phyloP scores from a whole-genome alignment of 768 basidiomycete species.

The Melanogaster broomeanus region DNA sequence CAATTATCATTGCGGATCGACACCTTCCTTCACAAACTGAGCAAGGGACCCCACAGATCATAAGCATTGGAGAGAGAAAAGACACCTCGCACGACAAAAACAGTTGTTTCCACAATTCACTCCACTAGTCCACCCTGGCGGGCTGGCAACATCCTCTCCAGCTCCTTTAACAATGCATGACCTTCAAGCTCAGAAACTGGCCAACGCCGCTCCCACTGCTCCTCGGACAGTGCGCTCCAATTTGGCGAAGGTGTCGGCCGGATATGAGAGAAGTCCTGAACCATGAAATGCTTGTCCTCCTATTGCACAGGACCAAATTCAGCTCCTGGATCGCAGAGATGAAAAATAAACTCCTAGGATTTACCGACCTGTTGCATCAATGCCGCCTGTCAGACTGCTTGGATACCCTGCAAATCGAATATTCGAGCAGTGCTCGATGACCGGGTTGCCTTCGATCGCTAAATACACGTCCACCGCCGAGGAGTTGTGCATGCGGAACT shows the following conservation, averaged over 20 bases:
- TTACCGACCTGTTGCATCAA: constrained; percentile 15
- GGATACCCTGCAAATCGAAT: constrained; percentile 74
- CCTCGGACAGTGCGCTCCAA: constrained; percentile 43
- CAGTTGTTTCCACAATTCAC: neutral
- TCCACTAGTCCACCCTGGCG: neutral
- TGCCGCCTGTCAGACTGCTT: constrained; percentile 1
- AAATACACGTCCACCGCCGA: constrained; percentile 64
- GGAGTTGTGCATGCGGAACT: constrained; percentile 92
- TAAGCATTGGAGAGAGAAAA: neutral
- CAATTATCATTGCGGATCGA: neutral
- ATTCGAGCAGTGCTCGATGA: constrained; percentile 72
- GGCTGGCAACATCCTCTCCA: constrained; percentile 18
- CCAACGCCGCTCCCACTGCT: constrained; percentile 19
- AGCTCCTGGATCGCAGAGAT: neutral
- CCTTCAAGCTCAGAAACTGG: constrained; percentile 19
- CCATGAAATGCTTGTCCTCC: constrained; percentile 44
- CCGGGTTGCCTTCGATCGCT: constrained; percentile 65
- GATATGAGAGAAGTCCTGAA: constrained; percentile 89
- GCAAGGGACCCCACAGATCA: neutral
- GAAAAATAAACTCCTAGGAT: neutral
- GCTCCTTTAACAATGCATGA: constrained; percentile 12
- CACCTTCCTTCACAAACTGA: too few relatives aligned
- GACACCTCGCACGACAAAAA: neutral
- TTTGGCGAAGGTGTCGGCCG: constrained; percentile 75
- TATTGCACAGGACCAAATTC: constrained; percentile 5